These are phyloP conservation scores for Thalassiosira profunda DNA, from an alignment of 108 stramenopile species.

Conservation along the genomic window DNA sequence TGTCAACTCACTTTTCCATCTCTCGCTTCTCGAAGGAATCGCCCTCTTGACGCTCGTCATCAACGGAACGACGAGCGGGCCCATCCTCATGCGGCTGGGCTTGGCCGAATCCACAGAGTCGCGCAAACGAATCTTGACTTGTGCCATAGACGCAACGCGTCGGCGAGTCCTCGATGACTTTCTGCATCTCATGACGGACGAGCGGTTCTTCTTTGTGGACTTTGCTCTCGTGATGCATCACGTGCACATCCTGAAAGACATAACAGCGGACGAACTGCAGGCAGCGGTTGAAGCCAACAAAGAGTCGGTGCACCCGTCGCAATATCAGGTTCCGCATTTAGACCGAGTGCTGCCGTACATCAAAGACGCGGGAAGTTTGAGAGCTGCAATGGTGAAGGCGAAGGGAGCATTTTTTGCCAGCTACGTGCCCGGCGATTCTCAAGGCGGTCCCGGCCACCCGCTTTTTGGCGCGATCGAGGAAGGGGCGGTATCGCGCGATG, in stretches of 20 bases:
- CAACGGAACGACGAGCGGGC: constrained; percentile 7
- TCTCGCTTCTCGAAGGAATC: not conserved
- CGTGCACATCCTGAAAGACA: not conserved
- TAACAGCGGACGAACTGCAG: constrained; percentile 17
- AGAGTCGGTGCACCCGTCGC: constrained; percentile 20
- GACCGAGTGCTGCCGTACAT: constrained; percentile 40
- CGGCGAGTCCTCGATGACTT: not conserved
- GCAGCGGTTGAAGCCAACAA: constrained; percentile 26
- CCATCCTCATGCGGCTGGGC: constrained; percentile 3
- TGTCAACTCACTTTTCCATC: not conserved
- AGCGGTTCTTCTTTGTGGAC: constrained; percentile 16
- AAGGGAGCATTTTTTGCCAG: no score
- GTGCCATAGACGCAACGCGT: not conserved
- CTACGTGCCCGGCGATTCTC: no score
- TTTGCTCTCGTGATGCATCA: constrained; percentile 7
- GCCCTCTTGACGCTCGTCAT: constrained; percentile 23
- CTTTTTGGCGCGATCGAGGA: no score
- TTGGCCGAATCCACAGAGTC: constrained; percentile 3
- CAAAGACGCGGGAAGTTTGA: not conserved
- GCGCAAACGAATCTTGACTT: not conserved
- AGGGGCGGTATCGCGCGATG: no score
- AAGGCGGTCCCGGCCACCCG: no score
- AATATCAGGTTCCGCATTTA: constrained; percentile 50
- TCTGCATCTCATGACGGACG: constrained; percentile 5
- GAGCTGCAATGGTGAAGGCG: no score